phyloP scores from a whole-genome alignment of 768 basidiomycete species.

The Phanerodontia chrysosporium region DNA sequence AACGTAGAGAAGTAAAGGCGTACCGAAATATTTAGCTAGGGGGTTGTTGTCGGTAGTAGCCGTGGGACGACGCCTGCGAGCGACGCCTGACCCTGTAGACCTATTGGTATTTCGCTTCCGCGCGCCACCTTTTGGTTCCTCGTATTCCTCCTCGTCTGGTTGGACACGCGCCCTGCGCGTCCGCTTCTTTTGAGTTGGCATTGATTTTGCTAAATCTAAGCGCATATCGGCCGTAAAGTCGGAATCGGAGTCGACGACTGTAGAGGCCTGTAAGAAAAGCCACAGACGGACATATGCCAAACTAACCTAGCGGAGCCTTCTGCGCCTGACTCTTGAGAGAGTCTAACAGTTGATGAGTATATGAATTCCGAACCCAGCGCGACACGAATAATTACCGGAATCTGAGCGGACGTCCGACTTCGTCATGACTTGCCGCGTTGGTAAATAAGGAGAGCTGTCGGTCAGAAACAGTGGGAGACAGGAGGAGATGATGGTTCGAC shows the following conservation, averaged over 20 bases:
- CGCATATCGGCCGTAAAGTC: not conserved
- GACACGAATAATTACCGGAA: too few species aligned
- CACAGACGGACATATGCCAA: not conserved
- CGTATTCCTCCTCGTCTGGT: not conserved
- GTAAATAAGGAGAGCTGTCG: not conserved
- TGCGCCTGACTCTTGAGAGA: not conserved
- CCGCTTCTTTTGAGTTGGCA: not conserved
- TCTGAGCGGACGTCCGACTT: too few species aligned
- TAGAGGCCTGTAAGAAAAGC: not conserved
- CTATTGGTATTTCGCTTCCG: not conserved
- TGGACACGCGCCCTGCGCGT: not conserved
- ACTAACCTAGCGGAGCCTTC: not conserved
- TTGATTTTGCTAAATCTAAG: not conserved
- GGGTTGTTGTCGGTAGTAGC: not conserved
- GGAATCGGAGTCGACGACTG: not conserved
- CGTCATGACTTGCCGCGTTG: not conserved
- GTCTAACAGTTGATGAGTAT: too few species aligned
- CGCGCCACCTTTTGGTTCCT: not conserved
- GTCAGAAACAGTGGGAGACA: not conserved
- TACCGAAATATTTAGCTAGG: constrained; percentile 3
- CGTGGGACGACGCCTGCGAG: not conserved
- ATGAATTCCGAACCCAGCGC: too few species aligned
- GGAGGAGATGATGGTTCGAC: not conserved
- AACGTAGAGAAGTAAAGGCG: not conserved
- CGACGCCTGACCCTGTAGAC: not conserved